phyloP scores from a whole-genome alignment of 805 yeast species.

The Candida argentea region DNA sequence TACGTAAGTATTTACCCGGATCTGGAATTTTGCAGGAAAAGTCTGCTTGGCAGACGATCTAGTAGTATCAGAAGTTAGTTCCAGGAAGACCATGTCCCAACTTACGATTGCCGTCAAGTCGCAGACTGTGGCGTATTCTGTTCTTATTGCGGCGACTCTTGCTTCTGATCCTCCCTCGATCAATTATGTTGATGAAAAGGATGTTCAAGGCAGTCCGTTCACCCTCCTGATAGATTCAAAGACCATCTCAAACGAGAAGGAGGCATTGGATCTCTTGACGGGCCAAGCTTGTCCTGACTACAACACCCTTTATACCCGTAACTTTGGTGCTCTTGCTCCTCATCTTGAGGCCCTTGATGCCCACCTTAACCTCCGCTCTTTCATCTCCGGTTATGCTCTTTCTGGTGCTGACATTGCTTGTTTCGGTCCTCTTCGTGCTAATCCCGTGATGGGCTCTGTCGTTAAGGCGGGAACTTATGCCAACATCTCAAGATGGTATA shows the following conservation, averaged over 20 bases:
- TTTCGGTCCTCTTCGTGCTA: conserved; percentile 92
- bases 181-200: conserved; percentile 26
- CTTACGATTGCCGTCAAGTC: conserved; percentile 81
- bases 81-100: no score
- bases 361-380: conserved; percentile 79
- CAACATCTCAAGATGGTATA: conserved; percentile 92
- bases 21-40: no score
- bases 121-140: conserved; percentile 68
- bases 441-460: conserved; percentile 86
- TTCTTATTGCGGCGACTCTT: no score
- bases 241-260: conserved; percentile 30
- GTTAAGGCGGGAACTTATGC: conserved; percentile 75
- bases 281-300: conserved; percentile 57
- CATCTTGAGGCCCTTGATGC: conserved; percentile 74
- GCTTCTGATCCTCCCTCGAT: conserved; percentile 1
- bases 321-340: conserved; percentile 75
- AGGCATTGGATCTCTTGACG: conserved; percentile 45
- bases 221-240: conserved; percentile 18
- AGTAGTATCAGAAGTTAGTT: no score
- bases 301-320: conserved; percentile 67
- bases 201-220: no score
- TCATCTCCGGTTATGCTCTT: conserved; percentile 53
- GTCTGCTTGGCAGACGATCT: no score
- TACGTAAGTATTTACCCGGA: no score
- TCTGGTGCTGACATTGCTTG: conserved; percentile 76